phyloP scores from a whole-genome alignment of 257 asterid genomes.

The Solanum boliviense region DNA sequence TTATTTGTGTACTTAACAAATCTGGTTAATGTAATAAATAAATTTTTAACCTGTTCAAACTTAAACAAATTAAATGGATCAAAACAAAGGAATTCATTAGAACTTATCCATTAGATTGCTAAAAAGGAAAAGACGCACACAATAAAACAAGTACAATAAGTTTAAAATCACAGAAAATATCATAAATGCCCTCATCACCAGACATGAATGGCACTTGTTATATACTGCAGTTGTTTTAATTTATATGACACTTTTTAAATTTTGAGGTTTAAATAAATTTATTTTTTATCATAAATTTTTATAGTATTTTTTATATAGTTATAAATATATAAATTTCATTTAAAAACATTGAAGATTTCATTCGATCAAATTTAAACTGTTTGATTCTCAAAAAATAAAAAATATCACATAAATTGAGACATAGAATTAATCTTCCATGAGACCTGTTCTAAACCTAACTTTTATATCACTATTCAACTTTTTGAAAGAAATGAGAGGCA shows the following conservation, averaged over 20 bases:
- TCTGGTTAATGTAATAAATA: too few relatives aligned
- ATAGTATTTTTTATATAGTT: rapidly evolving
- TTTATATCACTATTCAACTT: background rate
- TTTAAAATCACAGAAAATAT: background rate
- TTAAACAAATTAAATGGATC: too few relatives aligned
- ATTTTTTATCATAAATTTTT: rapidly evolving
- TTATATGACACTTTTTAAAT: rapidly evolving
- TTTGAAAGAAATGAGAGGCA: background rate
- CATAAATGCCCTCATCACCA: background rate
- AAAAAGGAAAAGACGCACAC: background rate
- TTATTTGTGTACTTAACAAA: too few relatives aligned
- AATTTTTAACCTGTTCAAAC: too few relatives aligned
- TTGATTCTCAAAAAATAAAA: too few relatives aligned
- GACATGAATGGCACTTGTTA: background rate
- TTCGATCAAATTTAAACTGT: rapidly evolving
- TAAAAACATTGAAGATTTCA: too few relatives aligned
- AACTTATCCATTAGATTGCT: too few relatives aligned
- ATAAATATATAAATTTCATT: too few relatives aligned
- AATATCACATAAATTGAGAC: too few relatives aligned
- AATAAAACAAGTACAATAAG: too few relatives aligned
- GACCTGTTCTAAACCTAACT: background rate
- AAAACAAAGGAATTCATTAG: too few relatives aligned
- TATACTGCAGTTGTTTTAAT: too few relatives aligned
- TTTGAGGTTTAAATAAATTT: rapidly evolving
- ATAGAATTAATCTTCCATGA: background rate